Evolutionary conservation across 2,329 filamentous ascomycete species (phyloP).

Genomic region (Colletotrichum liriopes): DNA sequence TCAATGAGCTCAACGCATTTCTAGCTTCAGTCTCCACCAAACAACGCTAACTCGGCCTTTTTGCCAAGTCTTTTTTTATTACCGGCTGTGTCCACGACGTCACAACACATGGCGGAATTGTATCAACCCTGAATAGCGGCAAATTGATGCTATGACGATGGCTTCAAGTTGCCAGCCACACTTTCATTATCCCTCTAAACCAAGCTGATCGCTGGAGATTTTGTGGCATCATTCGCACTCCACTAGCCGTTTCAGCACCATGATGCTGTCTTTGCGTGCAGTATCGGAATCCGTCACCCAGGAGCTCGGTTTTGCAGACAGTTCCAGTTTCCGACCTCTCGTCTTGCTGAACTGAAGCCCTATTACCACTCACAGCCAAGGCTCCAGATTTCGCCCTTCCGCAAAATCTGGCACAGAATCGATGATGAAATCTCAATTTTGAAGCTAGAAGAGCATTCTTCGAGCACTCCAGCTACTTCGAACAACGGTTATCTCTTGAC

Average conservation of each 20-base stretch:
- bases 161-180: too few species aligned
- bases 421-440: not conserved
- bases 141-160: not conserved
- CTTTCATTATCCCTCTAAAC: too few species aligned
- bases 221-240: not conserved
- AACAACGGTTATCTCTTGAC: constrained; percentile 9
- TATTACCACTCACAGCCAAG: not conserved
- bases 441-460: not conserved
- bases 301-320: not conserved
- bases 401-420: not conserved
- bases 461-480: not conserved
- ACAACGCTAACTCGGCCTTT: not conserved
- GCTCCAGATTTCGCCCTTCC: not conserved
- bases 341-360: not conserved
- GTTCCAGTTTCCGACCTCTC: not conserved
- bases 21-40: constrained; percentile 9
- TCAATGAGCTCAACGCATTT: constrained; percentile 41
- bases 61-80: not conserved
- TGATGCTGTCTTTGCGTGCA: not conserved
- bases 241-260: not conserved
- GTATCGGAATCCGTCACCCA: too few species aligned
- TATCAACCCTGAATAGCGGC: not conserved
- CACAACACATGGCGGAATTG: not conserved
- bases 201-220: not conserved
- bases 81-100: constrained; percentile 20